Base-by-base conservation (phyloP, 768 basidiomycete genomes). In the Mycena crocata region DNA sequence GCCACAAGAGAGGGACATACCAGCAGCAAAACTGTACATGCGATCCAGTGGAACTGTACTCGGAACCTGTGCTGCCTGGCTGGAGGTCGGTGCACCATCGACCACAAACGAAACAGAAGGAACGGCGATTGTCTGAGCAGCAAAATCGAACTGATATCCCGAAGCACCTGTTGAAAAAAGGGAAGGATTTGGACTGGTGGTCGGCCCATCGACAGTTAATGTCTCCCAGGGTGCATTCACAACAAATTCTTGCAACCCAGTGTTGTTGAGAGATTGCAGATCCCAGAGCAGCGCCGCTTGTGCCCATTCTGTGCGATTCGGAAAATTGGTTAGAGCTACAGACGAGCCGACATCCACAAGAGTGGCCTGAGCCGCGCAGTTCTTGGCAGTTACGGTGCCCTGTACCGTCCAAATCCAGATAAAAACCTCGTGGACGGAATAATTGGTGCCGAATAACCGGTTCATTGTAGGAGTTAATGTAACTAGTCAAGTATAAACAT, bases 81-180 rank as follows among this genome's bases (percentile, higher is more conserved):
- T 80, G 37, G 70, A 74, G 2, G 77, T 75, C 1, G 88, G 87
- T 46, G 85, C 81, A 0, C 85, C 88, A 57, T 85, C 77, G 13
- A 67, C 69, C 6, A 75, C 66, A 72, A 89, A 92, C 1, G 82
- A 81, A 10, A 83, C 78, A 21, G 76, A 62, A 17, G 83, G 85
- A 42, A 81, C 79, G 5, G 75, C 74, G 26, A 89, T 74, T 28
- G 81, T 83, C 75, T 88, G 89, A 7, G 81, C 75, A 14, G 88
- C 89, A 71, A 90, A 90, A 73, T 92, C 81, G 73, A 86, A 91
- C 28, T 69, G 79, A 69, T 83, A 89, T 9, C 90, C 90, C 31
- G 85, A 83, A 17, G 78, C 75, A 2, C 77, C 78, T 13, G 79
- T 82, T 19, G 82, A 73, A 70, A 87, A 87, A 19, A 72, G 57